These are phyloP conservation scores for Apiospora phragmitis DNA, from an alignment of 2,329 filamentous ascomycete genomes.

Conservation along the genomic window DNA sequence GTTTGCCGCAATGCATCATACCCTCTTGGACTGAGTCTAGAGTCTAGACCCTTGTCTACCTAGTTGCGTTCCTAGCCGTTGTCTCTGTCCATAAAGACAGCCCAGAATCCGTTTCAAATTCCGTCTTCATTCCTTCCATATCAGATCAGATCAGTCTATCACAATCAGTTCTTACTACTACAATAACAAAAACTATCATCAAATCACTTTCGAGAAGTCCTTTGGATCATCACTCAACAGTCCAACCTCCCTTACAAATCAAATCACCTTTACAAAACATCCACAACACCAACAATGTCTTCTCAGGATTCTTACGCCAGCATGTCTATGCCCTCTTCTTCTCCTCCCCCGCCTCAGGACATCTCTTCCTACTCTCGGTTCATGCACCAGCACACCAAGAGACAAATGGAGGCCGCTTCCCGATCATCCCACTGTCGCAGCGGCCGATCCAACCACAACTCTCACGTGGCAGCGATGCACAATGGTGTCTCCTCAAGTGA, in stretches of 20 bases:
- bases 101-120: slow-evolving; percentile 1
- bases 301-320: slow-evolving; percentile 23
- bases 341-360: slow-evolving; percentile 29
- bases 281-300: slow-evolving; percentile 23
- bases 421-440: slow-evolving; percentile 41
- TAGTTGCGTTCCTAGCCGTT: not conserved
- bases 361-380: slow-evolving; percentile 52
- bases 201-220: not conserved
- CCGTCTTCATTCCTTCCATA: slow-evolving; percentile 1
- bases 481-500: slow-evolving; percentile 26
- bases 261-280: not conserved
- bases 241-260: not conserved
- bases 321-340: slow-evolving; percentile 26
- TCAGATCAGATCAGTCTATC: not conserved
- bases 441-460: slow-evolving; percentile 15
- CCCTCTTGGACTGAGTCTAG: not conserved
- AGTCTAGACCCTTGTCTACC: not conserved
- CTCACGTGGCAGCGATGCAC: slow-evolving; percentile 21
- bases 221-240: not conserved
- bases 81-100: slow-evolving; percentile 10
- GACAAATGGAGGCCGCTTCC: slow-evolving; percentile 61
- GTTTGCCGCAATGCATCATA: slow-evolving; percentile 11
- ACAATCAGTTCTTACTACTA: not conserved
- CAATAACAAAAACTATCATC: not conserved
- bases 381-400: slow-evolving; percentile 67